phyloP scores from a whole-genome alignment of 1,284 basidiomycete species.

The Sporisorium sorghi region DNA sequence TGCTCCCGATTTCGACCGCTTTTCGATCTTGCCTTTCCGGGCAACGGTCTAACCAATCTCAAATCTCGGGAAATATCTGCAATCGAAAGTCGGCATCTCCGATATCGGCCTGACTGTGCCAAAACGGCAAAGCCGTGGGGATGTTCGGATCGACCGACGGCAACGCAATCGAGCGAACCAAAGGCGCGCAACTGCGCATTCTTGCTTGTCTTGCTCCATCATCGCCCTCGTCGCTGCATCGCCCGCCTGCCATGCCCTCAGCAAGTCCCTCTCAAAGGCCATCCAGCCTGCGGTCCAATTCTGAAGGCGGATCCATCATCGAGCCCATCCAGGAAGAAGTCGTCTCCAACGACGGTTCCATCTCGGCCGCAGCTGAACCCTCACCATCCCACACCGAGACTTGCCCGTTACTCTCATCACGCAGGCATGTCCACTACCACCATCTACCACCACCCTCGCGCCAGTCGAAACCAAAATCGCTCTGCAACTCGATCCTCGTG shows the following conservation, averaged over 20 bases:
- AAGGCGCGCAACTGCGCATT: neutral
- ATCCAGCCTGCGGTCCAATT: slow-evolving; percentile 33
- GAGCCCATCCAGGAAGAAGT: slow-evolving; percentile 45
- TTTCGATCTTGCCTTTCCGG: neutral
- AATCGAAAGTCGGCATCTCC: neutral
- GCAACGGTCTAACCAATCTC: too few species aligned
- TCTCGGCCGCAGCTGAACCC: slow-evolving; percentile 12
- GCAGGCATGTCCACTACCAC: neutral
- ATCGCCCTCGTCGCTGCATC: neutral
- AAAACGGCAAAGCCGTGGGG: neutral
- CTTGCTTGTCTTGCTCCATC: neutral
- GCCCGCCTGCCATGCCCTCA: slow-evolving; percentile 10
- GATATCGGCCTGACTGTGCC: neutral
- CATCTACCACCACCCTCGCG: neutral
- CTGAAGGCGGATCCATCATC: slow-evolving; percentile 19
- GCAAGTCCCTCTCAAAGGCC: slow-evolving; percentile 11
- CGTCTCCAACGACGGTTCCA: slow-evolving; percentile 23
- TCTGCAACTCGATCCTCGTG: slow-evolving; percentile 41
- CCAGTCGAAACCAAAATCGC: slow-evolving; percentile 12
- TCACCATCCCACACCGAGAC: slow-evolving; percentile 14
- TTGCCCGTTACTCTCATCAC: slow-evolving; percentile 22
- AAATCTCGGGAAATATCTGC: too few species aligned
- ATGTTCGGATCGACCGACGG: neutral
- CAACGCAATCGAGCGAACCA: neutral
- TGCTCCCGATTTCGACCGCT: slow-evolving; percentile 34